Evolutionary conservation across 2,329 filamentous ascomycete species (phyloP), one percentile per base, ranked within the genome.

Genomic region (Apiospora koreana): DNA sequence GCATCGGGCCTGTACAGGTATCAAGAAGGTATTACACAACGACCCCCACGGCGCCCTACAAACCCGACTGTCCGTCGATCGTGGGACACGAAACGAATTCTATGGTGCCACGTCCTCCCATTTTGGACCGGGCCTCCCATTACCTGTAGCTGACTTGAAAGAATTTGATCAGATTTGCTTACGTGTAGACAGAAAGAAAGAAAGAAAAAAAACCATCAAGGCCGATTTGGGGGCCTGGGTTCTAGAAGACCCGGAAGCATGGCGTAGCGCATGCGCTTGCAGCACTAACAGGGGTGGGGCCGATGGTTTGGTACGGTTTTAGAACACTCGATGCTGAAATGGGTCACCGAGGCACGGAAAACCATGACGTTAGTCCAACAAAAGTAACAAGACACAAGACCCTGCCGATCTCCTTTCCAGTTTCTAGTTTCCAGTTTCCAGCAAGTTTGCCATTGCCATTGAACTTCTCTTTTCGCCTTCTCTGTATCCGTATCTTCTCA

Each of bases 351-450:
- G 21, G 42, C 41, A 45, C 10, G 25, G 31, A 45, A 50, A 48
- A 31, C 23, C 48, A 46, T 42, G 42, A 64, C 64, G 35, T 65
- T 69, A 71, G 68, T 70, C 70, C 70, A 38, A 70, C 54, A 66
- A 5, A 67, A 71, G 70, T 38, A 71, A 69, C 58, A 41, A 41
- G 65, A 62, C 70, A 71, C 70, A 69, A 71, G 70, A 71, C 68
- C 70, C 42, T 50, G 45, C 25, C 25, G 46, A 68, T 48, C 42
- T 45, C 41, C 41, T 46, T 35, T 43, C 12, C 38, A 41, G 38
- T 38, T 38, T 9, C 35, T 38, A 9, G 35, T 38, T 38, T 38
- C 35, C 35, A 9, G 35, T 38, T 38, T 35, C 31, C 7, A 12
- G 23, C n/a, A 46, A 25, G 31, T 23, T 45, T 50, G 14, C 31